phyloP scores from a whole-genome alignment of 441 rosid species.

The Gossypium lobatum region DNA sequence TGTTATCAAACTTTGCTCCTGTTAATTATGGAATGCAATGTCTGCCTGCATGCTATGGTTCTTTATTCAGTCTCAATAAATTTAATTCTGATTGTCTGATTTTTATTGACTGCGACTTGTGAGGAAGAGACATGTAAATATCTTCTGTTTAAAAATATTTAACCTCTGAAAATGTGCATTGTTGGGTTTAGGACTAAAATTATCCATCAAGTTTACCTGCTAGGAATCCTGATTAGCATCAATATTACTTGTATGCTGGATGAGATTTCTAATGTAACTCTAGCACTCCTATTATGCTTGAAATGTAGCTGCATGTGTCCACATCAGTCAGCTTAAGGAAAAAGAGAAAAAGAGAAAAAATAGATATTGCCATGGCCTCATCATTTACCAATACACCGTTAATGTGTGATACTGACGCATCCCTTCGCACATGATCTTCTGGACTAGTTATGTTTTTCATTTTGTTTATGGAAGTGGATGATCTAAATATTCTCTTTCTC shows the following conservation, averaged over 20 bases:
- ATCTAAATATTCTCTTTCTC: background rate
- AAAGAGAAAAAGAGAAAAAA: background rate
- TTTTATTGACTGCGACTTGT: constrained; percentile 4
- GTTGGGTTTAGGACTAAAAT: background rate
- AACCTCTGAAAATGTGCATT: background rate
- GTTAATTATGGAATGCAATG: constrained; percentile 12
- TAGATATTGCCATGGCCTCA: background rate
- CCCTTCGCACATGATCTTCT: background rate
- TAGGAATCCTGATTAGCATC: background rate
- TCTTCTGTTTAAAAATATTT: background rate
- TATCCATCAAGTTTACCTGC: background rate
- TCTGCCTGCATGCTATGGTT: background rate
- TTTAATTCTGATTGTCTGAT: background rate
- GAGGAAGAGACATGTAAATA: background rate
- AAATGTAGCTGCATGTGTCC: background rate
- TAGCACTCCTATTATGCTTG: background rate
- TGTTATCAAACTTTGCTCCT: constrained; percentile 24
- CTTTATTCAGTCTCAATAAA: background rate
- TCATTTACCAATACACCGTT: background rate
- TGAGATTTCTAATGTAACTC: background rate
- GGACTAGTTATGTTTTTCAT: background rate
- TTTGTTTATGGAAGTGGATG: background rate
- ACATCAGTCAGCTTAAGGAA: background rate
- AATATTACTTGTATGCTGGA: background rate
- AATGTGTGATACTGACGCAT: background rate